Evolutionary conservation across 805 yeast genomes (phyloP).

Genomic region (Myxozyma melibiosi): DNA sequence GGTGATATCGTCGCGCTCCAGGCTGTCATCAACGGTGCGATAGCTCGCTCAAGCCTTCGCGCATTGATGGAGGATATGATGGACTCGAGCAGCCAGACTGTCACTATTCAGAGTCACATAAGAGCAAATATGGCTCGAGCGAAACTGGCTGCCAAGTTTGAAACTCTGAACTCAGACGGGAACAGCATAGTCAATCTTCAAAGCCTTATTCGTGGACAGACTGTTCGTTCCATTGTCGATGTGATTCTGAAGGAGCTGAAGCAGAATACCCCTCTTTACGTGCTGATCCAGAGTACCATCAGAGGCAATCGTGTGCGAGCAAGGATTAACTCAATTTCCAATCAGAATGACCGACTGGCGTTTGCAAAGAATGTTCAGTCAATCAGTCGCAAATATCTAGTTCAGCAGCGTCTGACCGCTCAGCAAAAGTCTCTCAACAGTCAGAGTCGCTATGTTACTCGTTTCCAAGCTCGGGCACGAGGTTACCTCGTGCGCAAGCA

Average conservation of each 20-base stretch:
- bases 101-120: slow-evolving; percentile 35
- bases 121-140: slow-evolving; percentile 30
- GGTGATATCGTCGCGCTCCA: slow-evolving; percentile 19
- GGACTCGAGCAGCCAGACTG: not conserved
- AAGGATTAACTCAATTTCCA: not conserved
- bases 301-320: not conserved
- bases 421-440: slow-evolving; percentile 41
- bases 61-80: slow-evolving; percentile 7
- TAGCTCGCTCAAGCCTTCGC: slow-evolving; percentile 19
- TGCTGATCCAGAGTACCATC: not conserved
- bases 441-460: not conserved
- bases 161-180: slow-evolving; percentile 31
- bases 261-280: not conserved
- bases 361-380: slow-evolving; percentile 19
- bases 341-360: not conserved
- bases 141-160: slow-evolving; percentile 29
- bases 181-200: not conserved
- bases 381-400: slow-evolving; percentile 8
- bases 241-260: slow-evolving; percentile 39
- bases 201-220: slow-evolving; percentile 37
- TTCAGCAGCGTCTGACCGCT: slow-evolving; percentile 31
- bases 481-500: slow-evolving; percentile 45
- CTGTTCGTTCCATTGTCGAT: not conserved
- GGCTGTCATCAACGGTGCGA: slow-evolving; percentile 25
- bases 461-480: slow-evolving; percentile 45